Evolutionary conservation across 2,329 filamentous ascomycete species (phyloP).

Genomic region (Pleomassaria siparia): DNA sequence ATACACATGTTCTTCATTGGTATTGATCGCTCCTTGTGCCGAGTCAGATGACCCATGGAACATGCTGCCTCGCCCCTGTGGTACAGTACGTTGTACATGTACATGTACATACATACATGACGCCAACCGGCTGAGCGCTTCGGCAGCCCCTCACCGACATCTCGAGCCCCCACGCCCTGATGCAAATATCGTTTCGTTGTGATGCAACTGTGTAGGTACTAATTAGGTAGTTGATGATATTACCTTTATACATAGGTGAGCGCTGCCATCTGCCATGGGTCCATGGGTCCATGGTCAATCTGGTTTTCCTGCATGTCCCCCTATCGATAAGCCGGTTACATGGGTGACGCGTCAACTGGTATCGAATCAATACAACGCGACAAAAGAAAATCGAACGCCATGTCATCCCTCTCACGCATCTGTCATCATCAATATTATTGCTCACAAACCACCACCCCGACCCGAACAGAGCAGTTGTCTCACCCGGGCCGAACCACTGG

Average conservation of each 20-base stretch:
- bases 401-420: not conserved
- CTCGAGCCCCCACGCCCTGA: not conserved
- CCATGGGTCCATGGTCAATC: too few relatives aligned
- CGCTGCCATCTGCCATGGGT: too few relatives aligned
- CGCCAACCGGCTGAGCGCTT: not conserved
- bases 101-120: not conserved
- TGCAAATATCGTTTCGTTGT: too few relatives aligned
- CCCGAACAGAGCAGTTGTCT: too few relatives aligned
- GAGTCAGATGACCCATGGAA: not conserved
- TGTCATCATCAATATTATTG: not conserved
- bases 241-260: not conserved
- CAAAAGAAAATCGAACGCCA: too few relatives aligned
- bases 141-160: not conserved
- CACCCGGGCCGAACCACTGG: conserved; percentile 14
- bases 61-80: not conserved
- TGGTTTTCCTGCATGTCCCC: too few relatives aligned
- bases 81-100: not conserved
- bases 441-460: not conserved
- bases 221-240: not conserved
- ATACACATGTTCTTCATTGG: too few relatives aligned
- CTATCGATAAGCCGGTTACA: too few relatives aligned
- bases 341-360: too few relatives aligned
- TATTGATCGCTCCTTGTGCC: too few relatives aligned
- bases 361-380: too few relatives aligned
- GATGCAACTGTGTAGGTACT: too few relatives aligned